Conservation (phyloP, 148 eudicot genomes). For the Fagopyrum tataricum region DNA sequence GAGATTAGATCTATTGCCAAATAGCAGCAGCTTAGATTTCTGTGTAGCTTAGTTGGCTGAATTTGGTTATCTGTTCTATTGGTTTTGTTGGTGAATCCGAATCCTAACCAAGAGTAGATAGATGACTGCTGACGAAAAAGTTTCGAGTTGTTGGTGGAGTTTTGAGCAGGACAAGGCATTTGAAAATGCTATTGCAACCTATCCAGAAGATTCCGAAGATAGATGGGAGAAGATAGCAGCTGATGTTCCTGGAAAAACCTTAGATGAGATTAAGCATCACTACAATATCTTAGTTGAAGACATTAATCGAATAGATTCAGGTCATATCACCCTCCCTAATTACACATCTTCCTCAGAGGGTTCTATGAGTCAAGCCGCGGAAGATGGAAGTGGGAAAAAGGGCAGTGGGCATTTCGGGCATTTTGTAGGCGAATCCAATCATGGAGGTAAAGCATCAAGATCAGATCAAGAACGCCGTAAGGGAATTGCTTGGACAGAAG, state of each 20-base stretch:
- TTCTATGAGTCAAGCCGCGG: not conserved
- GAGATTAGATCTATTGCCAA: not conserved
- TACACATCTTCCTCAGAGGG: constrained; percentile 19
- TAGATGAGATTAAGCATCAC: constrained; percentile 30
- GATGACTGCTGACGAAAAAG: constrained; percentile 21
- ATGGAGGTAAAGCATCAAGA: constrained; percentile 14
- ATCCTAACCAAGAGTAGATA: not conserved
- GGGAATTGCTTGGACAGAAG: constrained; percentile 28
- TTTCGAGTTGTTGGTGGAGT: constrained; percentile 28
- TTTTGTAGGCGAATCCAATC: constrained; percentile 14
- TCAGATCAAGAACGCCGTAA: constrained; percentile 15
- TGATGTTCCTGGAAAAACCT: constrained; percentile 38
- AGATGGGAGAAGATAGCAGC: constrained; percentile 38
- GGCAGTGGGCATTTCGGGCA: constrained; percentile 17
- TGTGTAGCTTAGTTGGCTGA: not conserved
- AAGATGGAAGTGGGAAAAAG: constrained; percentile 12
- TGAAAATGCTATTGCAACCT: constrained; percentile 37
- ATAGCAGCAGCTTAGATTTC: not conserved
- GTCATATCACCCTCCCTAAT: constrained; percentile 26
- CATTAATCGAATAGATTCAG: constrained; percentile 31
- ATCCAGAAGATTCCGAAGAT: constrained; percentile 19
- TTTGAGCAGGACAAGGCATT: constrained; percentile 39
- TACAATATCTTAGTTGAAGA: constrained; percentile 28
- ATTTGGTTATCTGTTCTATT: constrained; percentile 5
- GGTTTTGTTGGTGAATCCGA: constrained; percentile 1